phyloP scores from a whole-genome alignment of 345 rosid genomes.

The Conringia planisiliqua region DNA sequence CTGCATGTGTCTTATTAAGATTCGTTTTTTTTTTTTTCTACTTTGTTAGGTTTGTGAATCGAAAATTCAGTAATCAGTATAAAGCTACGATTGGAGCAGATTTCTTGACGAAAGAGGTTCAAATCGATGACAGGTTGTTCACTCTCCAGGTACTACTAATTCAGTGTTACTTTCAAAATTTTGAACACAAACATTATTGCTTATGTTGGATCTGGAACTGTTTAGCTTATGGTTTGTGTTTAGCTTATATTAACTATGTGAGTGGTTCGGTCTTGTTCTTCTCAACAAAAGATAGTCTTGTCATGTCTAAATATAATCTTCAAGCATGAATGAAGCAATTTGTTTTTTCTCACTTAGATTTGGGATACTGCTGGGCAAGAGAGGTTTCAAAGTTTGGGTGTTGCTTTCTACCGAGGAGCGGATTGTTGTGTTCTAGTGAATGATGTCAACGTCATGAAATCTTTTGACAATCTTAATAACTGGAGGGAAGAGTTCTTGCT shows the following conservation, averaged over 20 bases:
- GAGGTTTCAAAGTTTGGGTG: conserved; percentile 82
- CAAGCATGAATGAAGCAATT: background rate
- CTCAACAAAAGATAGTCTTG: background rate
- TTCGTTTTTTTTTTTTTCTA: background rate
- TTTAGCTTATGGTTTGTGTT: background rate
- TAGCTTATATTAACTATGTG: background rate
- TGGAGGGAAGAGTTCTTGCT: conserved; percentile 86
- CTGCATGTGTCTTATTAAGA: background rate
- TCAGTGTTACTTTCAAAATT: background rate
- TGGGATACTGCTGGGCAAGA: conserved; percentile 96
- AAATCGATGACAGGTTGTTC: conserved; percentile 75
- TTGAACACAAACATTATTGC: too few relatives aligned
- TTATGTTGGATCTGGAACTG: background rate
- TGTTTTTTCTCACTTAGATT: conserved; percentile 36
- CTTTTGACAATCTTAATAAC: conserved; percentile 73
- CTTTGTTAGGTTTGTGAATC: conserved; percentile 69
- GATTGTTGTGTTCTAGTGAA: conserved; percentile 83
- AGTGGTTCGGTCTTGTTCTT: background rate
- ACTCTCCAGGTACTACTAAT: conserved; percentile 69
- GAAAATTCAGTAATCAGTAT: conserved; percentile 84
- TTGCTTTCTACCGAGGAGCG: conserved; percentile 81
- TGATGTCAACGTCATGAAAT: conserved; percentile 75
- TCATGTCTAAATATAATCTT: background rate
- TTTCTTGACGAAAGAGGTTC: conserved; percentile 43
- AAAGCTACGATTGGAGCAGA: conserved; percentile 42